phyloP scores from a whole-genome alignment of 139 green algal genomes.

The Coccomyxa sp. region DNA sequence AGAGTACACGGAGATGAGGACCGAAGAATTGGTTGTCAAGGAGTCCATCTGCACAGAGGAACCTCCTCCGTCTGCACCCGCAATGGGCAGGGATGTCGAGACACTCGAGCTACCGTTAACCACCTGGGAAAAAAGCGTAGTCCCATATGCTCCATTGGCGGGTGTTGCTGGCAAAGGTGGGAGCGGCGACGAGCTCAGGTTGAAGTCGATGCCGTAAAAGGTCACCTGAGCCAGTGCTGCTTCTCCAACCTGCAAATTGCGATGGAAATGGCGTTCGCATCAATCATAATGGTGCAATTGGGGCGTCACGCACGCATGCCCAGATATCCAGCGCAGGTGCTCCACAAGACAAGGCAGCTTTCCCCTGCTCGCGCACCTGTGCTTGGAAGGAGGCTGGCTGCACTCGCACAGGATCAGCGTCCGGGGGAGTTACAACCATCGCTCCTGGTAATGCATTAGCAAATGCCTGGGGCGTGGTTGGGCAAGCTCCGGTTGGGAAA shows the following conservation, averaged over 20 bases:
- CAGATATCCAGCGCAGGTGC: background rate
- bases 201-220: background rate
- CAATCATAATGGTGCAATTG: background rate
- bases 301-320: background rate
- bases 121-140: background rate
- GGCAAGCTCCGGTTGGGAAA: background rate
- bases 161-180: background rate
- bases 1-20: background rate
- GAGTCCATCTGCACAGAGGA: background rate
- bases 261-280: background rate
- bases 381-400: background rate
- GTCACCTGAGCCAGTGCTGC: background rate
- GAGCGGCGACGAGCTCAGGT: background rate
- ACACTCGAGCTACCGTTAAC: slow-evolving; percentile 1
- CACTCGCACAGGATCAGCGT: background rate
- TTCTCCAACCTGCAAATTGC: background rate
- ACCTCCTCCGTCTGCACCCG: background rate
- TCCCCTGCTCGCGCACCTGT: background rate
- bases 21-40: background rate
- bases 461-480: background rate
- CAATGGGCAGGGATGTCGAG: background rate
- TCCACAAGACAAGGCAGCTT: background rate
- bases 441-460: background rate
- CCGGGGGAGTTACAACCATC: background rate
- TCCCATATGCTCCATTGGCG: background rate